phyloP scores from a whole-genome alignment of 225 moss, liverwort and hornwort genomes.

The Polytrichum formosum region DNA sequence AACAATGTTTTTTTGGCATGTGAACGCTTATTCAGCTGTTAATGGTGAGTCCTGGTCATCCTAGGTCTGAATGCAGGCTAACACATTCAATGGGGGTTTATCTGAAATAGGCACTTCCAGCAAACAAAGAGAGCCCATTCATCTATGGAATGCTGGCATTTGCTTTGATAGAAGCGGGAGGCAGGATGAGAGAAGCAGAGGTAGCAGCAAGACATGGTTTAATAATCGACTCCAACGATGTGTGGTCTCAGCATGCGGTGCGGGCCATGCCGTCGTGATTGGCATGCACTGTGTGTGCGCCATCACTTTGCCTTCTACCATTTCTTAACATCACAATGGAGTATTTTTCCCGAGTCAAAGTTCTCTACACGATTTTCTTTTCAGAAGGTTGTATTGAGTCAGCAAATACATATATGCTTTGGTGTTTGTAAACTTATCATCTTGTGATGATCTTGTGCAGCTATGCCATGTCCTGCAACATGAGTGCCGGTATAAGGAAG shows the following conservation, averaged over 20 bases:
- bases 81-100: slow-evolving; percentile 7
- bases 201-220: slow-evolving; percentile 53
- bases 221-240: slow-evolving; percentile 59
- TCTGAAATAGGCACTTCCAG: slow-evolving; percentile 47
- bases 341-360: neutral
- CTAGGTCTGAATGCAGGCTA: neutral
- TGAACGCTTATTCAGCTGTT: slow-evolving; percentile 16
- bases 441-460: slow-evolving; percentile 34
- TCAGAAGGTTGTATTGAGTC: neutral
- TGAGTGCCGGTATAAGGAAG: slow-evolving; percentile 69
- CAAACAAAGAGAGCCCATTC: slow-evolving; percentile 62
- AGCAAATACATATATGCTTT: neutral
- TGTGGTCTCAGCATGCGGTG: slow-evolving; percentile 89
- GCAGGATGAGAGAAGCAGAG: slow-evolving; percentile 63
- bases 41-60: neutral
- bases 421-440: neutral
- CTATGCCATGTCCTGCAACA: slow-evolving; percentile 68
- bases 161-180: slow-evolving; percentile 66
- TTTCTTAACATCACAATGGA: slow-evolving; percentile 10
- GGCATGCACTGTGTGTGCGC: slow-evolving; percentile 27
- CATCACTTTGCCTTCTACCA: slow-evolving; percentile 22
- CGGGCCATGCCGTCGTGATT: slow-evolving; percentile 16
- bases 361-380: no score
- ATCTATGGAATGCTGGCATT: slow-evolving; percentile 86
- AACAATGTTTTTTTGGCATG: no score